Base-by-base conservation (phyloP, 345 rosid genomes). In the Lenwebbia sp. region DNA sequence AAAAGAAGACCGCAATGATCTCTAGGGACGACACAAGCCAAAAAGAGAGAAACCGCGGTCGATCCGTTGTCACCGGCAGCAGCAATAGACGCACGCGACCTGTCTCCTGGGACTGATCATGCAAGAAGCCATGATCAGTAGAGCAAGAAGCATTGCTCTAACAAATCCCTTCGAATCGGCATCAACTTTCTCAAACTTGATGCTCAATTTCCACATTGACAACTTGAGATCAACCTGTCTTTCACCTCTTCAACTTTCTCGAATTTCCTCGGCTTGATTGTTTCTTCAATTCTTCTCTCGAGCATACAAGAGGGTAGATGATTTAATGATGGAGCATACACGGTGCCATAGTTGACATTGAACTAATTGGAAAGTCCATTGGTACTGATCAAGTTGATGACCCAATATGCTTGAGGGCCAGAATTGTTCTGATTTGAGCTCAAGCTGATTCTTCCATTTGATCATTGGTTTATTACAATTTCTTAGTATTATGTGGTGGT, bases 51-150 rank as follows among this genome's bases (percentile, higher is more conserved):
- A 70, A 70, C 78, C 25, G 4, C 4, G 78, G 78, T 37, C 26
- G 78, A 33, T 70, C 78, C 85, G 89, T 65, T 82, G 74, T 88
- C 86, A 85, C 9, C 89, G 85, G 82, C 83, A 85, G 10, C n/a
- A n/a, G n/a, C 89, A 87, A 78, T 87, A 82, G 57, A n/a, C 4
- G 25, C 87, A 88, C 62, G 82, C 13, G 12, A 83, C 70, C n/a
- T 49, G 88, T 23, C 91, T 87, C 82, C 87, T 85, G 51, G 82
- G 89, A 52, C 85, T 89, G 70, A 88, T 86, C 50, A 84, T 78
- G 89, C 90, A 91, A 56, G 90, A 54, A 22, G 91, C 76, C 87
- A 93, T 74, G 85, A 91, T 7, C 54, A 91, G 84, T 17, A 93
- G 89, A 88, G 91, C 90, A 12, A 90, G 7, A 40, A 92, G 85